Base-by-base conservation (phyloP, 2,329 filamentous ascomycete genomes). In the Neofusicoccum ribis region DNA sequence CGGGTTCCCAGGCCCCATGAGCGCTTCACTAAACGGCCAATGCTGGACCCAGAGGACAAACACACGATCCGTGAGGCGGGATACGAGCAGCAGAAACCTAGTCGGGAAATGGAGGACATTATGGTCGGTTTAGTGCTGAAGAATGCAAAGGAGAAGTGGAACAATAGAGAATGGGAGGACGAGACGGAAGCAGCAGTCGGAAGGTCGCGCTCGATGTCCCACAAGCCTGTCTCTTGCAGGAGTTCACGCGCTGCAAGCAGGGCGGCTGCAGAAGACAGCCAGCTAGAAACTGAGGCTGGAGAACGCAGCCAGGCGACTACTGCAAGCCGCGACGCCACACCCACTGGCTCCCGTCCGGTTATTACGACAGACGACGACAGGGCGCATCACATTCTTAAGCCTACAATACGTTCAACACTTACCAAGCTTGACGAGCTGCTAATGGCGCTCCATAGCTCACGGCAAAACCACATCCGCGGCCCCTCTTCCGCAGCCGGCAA, bases 321-420 rank as follows among this genome's bases (percentile, higher is more conserved):
- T 12, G 51, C 41, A 39, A 52, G 51, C 31, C 46, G 59, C 36
- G 56, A 31, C 36, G 56, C 56, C 31, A 60, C 56, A 47, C 56
- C 56, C 41, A 62, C 36, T 27, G 43, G 17, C 17, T 59, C 31
- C 23, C 46, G 67, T 44, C 86, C 90, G 0, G 81, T 84, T 2
- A 77, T 91, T 5, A 84, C 90, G 7, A 84, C 87, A 1, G 89
- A 96, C 70, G 92, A 96, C 69, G 88, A 90, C 1, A 74, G 82
- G 54, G 91, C 91, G 0, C 81, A 84, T 66, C 74, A 77, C 1
- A 80, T 96, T 5, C 79, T 97, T 15, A 83, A 84, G 0, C 91
- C 92, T 0, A 84, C 86, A 0, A 84, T 91, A 11, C 83, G 88
- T n/a, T 89, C 91, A 69, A 84, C 93, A 15, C 81, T 97, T 8